Evolutionary conservation across 208 protist species (phyloP).

Genomic region (Giardia duodenalis): DNA sequence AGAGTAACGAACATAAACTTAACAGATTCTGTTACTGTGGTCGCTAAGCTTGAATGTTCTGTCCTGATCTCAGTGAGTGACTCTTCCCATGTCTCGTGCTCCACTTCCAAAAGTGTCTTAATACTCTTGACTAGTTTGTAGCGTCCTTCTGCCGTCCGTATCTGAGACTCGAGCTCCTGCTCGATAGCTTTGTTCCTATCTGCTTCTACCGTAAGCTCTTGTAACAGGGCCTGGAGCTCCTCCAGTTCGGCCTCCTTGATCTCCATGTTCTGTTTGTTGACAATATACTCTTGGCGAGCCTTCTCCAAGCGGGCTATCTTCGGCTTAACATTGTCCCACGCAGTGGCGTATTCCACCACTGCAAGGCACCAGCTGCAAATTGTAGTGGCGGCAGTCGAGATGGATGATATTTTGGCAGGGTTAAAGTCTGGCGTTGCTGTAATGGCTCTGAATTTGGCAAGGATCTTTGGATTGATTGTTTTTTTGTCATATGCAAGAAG

Average conservation of each 20-base stretch:
- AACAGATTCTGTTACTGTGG: background rate
- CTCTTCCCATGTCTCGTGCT: background rate
- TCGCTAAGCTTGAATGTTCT: background rate
- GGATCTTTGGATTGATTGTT: background rate
- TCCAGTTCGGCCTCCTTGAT: background rate
- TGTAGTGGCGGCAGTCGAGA: background rate
- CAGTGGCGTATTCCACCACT: background rate
- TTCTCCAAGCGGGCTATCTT: background rate
- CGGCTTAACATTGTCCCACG: background rate
- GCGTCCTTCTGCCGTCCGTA: background rate
- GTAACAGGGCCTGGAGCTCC: background rate
- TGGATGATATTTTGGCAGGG: background rate
- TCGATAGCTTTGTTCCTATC: background rate
- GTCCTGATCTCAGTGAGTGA: background rate
- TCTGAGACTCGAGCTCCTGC: background rate
- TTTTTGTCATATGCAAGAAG: background rate
- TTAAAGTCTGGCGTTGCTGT: background rate
- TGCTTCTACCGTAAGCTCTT: background rate
- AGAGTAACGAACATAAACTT: background rate
- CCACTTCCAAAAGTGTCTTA: background rate
- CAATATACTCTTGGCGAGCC: background rate
- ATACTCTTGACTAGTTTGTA: background rate
- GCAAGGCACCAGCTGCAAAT: background rate
- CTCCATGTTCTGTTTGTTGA: background rate
- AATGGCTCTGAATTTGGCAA: background rate